Evolutionary conservation across 495 filamentous ascomycete genomes (phyloP).

Genomic region (Talaromyces stipitatus): DNA sequence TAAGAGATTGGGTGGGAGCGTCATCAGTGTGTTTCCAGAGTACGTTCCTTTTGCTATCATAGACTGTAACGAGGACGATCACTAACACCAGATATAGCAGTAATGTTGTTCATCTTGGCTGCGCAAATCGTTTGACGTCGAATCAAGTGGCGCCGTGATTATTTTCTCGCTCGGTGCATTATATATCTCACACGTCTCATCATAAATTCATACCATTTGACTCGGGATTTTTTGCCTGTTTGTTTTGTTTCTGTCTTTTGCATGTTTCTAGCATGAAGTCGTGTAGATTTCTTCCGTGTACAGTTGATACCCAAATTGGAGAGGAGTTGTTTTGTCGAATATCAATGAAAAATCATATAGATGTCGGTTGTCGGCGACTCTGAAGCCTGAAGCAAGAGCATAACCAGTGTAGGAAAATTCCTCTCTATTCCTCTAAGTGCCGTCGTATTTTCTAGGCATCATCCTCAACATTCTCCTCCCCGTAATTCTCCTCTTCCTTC

Average conservation of each 20-base stretch:
- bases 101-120: conserved; percentile 77
- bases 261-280: background rate
- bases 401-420: too few species aligned
- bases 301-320: conserved; percentile 30
- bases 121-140: conserved; percentile 44
- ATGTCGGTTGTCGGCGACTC: background rate
- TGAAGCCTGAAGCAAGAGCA: background rate
- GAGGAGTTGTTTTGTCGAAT: background rate
- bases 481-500: conserved; percentile 80
- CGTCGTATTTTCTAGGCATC: conserved; percentile 20
- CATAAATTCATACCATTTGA: background rate
- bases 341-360: background rate
- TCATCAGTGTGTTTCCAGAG: conserved; percentile 70
- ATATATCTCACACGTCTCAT: background rate
- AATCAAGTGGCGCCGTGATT: conserved; percentile 12
- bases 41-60: conserved; percentile 25
- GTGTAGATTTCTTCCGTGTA: background rate
- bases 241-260: conserved; percentile 12
- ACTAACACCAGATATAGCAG: conserved; percentile 28
- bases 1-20: conserved; percentile 84
- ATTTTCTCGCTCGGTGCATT: background rate
- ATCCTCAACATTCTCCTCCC: conserved; percentile 63
- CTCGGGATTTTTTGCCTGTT: conserved; percentile 6
- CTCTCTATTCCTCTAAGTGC: too few species aligned
- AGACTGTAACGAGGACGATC: background rate